Evolutionary conservation across 768 basidiomycete genomes (phyloP).

Genomic region (Mycena belliarum): DNA sequence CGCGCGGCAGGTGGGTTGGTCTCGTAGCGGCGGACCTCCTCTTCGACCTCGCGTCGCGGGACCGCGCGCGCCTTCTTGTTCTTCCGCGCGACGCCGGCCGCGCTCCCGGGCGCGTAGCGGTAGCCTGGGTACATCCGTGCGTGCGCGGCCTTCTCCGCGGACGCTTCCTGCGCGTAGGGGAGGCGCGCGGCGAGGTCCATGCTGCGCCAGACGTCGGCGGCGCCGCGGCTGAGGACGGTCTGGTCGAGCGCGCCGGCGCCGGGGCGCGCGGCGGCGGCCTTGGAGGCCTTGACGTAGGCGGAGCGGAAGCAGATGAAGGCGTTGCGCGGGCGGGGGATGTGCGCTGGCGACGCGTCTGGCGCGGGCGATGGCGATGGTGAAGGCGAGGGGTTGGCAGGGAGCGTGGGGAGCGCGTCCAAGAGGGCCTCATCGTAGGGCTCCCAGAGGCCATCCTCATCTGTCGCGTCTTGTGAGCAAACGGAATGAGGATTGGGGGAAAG

Average conservation of each 20-base stretch:
- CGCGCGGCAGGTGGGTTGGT: constrained; percentile 1
- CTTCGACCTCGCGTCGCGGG: background rate
- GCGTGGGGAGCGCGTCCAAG: background rate
- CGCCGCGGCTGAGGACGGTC: constrained; percentile 55
- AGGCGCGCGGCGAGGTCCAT: constrained; percentile 38
- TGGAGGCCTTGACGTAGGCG: constrained; percentile 31
- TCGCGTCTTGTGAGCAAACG: background rate
- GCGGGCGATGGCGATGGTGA: too few species aligned
- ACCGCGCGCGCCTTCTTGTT: background rate
- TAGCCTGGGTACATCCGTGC: constrained; percentile 49
- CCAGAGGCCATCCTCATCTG: constrained; percentile 12
- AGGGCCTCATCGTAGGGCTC: constrained; percentile 10
- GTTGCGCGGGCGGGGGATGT: constrained; percentile 54
- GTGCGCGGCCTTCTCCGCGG: constrained; percentile 45
- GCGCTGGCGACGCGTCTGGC: background rate
- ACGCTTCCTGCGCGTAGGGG: constrained; percentile 41
- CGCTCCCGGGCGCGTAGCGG: constrained; percentile 31
- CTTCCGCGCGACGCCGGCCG: constrained; percentile 2
- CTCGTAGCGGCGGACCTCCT: background rate
- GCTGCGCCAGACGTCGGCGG: constrained; percentile 59
- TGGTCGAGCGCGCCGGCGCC: constrained; percentile 25
- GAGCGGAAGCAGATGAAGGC: constrained; percentile 61
- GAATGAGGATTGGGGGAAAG: background rate
- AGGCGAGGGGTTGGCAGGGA: background rate
- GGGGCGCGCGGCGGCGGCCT: constrained; percentile 1